phyloP scores from a whole-genome alignment of 768 basidiomycete species.

The Chalciporus pseudorubinellus region DNA sequence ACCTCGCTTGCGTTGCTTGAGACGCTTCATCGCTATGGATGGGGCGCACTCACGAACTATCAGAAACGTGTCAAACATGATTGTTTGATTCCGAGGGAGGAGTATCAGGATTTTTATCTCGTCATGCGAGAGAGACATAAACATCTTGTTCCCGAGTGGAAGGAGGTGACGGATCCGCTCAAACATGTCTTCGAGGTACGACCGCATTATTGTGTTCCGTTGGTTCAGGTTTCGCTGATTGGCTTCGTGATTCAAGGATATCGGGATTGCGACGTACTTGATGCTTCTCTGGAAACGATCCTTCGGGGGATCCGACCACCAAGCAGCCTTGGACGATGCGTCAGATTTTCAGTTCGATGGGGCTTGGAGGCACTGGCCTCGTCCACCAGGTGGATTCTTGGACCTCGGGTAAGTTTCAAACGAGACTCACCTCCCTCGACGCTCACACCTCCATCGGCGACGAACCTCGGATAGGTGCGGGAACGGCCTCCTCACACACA shows the following conservation, averaged over 20 bases:
- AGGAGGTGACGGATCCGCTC: constrained; percentile 77
- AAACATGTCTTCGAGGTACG: constrained; percentile 88
- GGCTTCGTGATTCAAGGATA: constrained; percentile 55
- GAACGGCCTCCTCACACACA: constrained; percentile 89
- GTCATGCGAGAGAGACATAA: constrained; percentile 83
- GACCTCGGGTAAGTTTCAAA: constrained; percentile 70
- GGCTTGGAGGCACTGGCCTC: constrained; percentile 73
- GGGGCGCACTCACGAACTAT: constrained; percentile 79
- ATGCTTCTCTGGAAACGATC: constrained; percentile 88
- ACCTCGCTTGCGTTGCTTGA: constrained; percentile 81
- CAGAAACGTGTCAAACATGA: constrained; percentile 87
- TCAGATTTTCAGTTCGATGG: constrained; percentile 2
- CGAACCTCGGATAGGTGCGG: constrained; percentile 60
- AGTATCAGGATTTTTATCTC: constrained; percentile 89
- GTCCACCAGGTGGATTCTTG: constrained; percentile 80
- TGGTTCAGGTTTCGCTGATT: not conserved
- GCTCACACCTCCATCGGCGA: not conserved
- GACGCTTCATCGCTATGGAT: constrained; percentile 83
- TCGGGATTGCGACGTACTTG: constrained; percentile 91
- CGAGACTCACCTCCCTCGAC: not conserved
- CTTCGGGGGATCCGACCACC: constrained; percentile 36
- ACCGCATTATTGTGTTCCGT: constrained; percentile 6
- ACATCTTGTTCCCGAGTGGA: constrained; percentile 71
- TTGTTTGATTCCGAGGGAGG: constrained; percentile 66
- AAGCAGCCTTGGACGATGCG: not conserved